phyloP scores from a whole-genome alignment of 805 yeast genomes.

The Yueomyces sp. region DNA sequence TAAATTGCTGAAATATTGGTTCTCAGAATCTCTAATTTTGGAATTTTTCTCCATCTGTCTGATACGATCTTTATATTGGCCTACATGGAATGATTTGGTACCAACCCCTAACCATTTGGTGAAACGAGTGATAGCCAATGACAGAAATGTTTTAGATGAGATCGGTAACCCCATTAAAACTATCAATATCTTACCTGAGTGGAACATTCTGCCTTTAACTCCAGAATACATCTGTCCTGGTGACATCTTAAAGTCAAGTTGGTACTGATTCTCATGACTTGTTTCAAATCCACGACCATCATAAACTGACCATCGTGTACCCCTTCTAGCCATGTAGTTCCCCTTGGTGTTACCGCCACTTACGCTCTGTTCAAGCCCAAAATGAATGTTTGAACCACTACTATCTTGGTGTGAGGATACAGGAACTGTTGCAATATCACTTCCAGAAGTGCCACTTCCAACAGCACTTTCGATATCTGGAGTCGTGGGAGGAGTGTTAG shows the following conservation, averaged over 20 bases:
- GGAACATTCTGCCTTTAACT: constrained; percentile 82
- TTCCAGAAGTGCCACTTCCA: too few relatives aligned
- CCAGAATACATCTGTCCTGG: constrained; percentile 93
- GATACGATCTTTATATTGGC: constrained; percentile 74
- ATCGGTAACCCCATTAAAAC: constrained; percentile 91
- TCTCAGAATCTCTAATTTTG: constrained; percentile 11
- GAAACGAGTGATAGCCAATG: constrained; percentile 84
- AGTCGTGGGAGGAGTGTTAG: too few relatives aligned
- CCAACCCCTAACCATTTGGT: constrained; percentile 94
- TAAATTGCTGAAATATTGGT: constrained; percentile 38
- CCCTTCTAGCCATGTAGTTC: constrained; percentile 43
- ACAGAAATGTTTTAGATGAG: constrained; percentile 85
- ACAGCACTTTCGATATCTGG: too few relatives aligned
- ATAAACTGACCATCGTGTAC: constrained; percentile 32
- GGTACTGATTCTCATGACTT: not conserved
- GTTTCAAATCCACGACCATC: not conserved
- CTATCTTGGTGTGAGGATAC: too few relatives aligned
- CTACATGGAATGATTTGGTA: constrained; percentile 81
- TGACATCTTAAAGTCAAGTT: constrained; percentile 26
- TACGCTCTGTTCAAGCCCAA: too few relatives aligned
- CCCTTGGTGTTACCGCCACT: constrained; percentile 28
- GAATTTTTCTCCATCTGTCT: constrained; percentile 20
- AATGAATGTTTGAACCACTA: too few relatives aligned
- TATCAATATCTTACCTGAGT: constrained; percentile 87
- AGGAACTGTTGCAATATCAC: too few relatives aligned